A percentile compares a stretch with the other conserved stretches of the same genome.
Evolutionary conservation across 805 yeast genomes (phyloP).

Genomic region (Ascoidea rubescens): DNA sequence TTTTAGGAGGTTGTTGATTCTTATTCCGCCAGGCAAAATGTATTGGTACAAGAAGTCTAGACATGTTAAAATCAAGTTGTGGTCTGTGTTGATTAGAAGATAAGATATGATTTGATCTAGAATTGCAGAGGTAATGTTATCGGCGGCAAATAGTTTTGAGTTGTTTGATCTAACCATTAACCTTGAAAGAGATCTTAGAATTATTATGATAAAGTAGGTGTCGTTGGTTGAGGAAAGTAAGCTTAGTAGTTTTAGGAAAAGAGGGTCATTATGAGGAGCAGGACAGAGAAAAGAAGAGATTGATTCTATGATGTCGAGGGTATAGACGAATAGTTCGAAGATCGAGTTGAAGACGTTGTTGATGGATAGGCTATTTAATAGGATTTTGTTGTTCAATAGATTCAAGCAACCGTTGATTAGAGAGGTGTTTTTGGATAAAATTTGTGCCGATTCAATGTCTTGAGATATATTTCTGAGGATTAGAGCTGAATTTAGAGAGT

Average conservation of each 20-base stretch:
- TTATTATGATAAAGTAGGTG: constrained; percentile 52
- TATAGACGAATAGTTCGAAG: constrained; percentile 47
- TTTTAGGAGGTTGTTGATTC: constrained; percentile 38
- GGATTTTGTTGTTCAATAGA: constrained; percentile 24
- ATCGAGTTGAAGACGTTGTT: constrained; percentile 15
- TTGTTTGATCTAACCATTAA: constrained; percentile 45
- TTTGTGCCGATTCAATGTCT: constrained; percentile 70
- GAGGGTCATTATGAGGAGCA: constrained; percentile 51
- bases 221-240: constrained; percentile 45
- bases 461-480: constrained; percentile 73
- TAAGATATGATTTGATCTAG: constrained; percentile 44
- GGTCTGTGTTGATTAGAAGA: constrained; percentile 50
- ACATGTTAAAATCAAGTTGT: constrained; percentile 56
- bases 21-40: constrained; percentile 44
- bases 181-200: constrained; percentile 67
- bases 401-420: constrained; percentile 30
- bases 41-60: constrained; percentile 78
- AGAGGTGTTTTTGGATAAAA: constrained; percentile 40
- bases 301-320: constrained; percentile 73
- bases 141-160: constrained; percentile 32
- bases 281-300: constrained; percentile 74
- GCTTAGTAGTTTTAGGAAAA: constrained; percentile 42
- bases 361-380: constrained; percentile 14
- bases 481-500: constrained; percentile 17
- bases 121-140: constrained; percentile 28